phyloP scores from a whole-genome alignment of 805 yeast species.

The Schwanniomyces pseudopolymorphus region DNA sequence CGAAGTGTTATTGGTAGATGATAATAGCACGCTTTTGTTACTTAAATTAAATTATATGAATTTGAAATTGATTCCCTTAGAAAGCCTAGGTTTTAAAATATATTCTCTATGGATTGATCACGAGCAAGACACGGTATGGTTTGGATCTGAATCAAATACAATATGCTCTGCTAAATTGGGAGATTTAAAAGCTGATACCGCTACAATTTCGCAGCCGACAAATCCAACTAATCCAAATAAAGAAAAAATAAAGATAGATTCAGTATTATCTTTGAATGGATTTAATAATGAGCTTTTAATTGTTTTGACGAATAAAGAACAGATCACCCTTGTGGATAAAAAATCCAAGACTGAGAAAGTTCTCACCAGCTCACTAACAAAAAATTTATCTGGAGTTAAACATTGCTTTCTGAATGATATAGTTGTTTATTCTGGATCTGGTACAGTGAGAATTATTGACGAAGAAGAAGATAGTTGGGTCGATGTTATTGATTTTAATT shows the following conservation, averaged over 20 bases:
- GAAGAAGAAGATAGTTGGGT: constrained; percentile 10
- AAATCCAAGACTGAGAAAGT: constrained; percentile 7
- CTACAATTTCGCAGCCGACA: not conserved
- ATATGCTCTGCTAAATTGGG: constrained; percentile 10
- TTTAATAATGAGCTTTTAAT: constrained; percentile 23
- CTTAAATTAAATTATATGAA: constrained; percentile 15
- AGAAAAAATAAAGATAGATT: not conserved
- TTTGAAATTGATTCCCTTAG: constrained; percentile 15
- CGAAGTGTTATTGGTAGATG: constrained; percentile 37
- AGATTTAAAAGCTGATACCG: constrained; percentile 11
- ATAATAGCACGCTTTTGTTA: constrained; percentile 30
- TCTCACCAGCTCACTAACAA: constrained; percentile 37
- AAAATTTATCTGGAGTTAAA: constrained; percentile 40
- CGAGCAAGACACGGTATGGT: constrained; percentile 24
- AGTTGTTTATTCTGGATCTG: constrained; percentile 44
- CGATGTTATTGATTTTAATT: constrained; percentile 11
- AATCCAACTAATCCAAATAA: constrained; percentile 3
- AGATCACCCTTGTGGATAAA: constrained; percentile 28
- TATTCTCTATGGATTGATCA: constrained; percentile 19
- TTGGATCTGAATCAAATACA: constrained; percentile 12
- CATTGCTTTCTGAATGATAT: constrained; percentile 26
- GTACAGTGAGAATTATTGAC: constrained; percentile 31
- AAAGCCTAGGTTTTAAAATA: constrained; percentile 16
- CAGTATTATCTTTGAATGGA: constrained; percentile 27
- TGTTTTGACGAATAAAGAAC: constrained; percentile 36